Evolutionary conservation across 2,329 filamentous ascomycete genomes (phyloP).

Genomic region (Colletotrichum sp.): DNA sequence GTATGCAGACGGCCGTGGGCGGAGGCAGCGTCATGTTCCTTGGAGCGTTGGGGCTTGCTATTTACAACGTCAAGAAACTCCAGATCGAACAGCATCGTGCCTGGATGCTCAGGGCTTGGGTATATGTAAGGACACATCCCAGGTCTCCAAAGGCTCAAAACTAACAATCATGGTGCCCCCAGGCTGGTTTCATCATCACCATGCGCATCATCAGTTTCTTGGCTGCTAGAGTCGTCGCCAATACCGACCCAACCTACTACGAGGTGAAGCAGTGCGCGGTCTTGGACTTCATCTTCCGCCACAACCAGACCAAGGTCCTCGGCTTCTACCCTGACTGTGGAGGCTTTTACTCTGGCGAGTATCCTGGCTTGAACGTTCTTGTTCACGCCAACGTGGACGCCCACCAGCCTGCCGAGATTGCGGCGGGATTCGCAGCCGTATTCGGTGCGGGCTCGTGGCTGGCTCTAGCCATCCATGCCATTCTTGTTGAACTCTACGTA

Average conservation of each 20-base stretch:
- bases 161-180: not conserved
- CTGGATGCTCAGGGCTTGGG: constrained; percentile 66
- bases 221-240: constrained; percentile 38
- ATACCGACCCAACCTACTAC: constrained; percentile 22
- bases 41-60: constrained; percentile 48
- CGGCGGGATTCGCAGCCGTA: constrained; percentile 45
- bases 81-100: constrained; percentile 69
- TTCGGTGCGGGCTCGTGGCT: constrained; percentile 58
- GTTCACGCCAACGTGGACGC: constrained; percentile 36
- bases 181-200: constrained; percentile 55
- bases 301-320: constrained; percentile 27
- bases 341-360: constrained; percentile 36
- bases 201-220: constrained; percentile 50
- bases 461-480: constrained; percentile 20
- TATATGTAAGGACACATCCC: constrained; percentile 40
- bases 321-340: constrained; percentile 48
- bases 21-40: constrained; percentile 50
- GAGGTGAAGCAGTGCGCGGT: constrained; percentile 51
- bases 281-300: constrained; percentile 42
- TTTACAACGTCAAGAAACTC: constrained; percentile 61
- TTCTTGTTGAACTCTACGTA: constrained; percentile 29
- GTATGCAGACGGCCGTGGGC: constrained; percentile 50
- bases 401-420: constrained; percentile 32
- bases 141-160: not conserved
- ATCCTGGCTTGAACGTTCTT: constrained; percentile 27